phyloP scores from a whole-genome alignment of 345 rosid species.

The Citrus unshiu region DNA sequence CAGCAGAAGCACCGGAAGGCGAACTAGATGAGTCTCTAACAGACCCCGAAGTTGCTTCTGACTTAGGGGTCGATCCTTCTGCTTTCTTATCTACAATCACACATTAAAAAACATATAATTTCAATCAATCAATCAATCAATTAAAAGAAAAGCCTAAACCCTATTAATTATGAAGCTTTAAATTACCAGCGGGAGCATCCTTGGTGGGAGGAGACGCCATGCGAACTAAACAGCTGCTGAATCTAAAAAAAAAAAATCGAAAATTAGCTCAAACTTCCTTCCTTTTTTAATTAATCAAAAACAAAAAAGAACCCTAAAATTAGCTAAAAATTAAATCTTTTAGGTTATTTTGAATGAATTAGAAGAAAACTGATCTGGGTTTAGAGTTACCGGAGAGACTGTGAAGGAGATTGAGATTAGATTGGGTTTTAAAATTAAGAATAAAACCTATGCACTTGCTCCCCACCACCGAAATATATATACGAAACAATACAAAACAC shows the following conservation, averaged over 20 bases:
- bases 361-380: neutral
- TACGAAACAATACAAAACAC: neutral
- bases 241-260: neutral
- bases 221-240: constrained; percentile 15
- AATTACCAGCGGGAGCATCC: constrained; percentile 56
- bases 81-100: constrained; percentile 51
- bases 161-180: neutral
- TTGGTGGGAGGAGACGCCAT: constrained; percentile 67
- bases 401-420: neutral
- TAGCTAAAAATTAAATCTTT: neutral
- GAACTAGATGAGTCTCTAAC: constrained; percentile 33
- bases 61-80: constrained; percentile 24
- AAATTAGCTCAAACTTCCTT: neutral
- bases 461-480: constrained; percentile 3
- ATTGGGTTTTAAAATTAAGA: neutral
- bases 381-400: neutral
- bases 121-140: neutral
- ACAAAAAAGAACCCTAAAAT: neutral
- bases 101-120: neutral
- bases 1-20: constrained; percentile 20
- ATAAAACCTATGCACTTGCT: neutral
- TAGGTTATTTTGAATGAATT: neutral
- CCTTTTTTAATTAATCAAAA: neutral
- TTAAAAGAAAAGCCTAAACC: neutral
- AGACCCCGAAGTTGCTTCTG: constrained; percentile 53